These are phyloP conservation scores for Alternaria consortialis DNA, from an alignment of 2,329 filamentous ascomycete genomes.

Conservation along the genomic window DNA sequence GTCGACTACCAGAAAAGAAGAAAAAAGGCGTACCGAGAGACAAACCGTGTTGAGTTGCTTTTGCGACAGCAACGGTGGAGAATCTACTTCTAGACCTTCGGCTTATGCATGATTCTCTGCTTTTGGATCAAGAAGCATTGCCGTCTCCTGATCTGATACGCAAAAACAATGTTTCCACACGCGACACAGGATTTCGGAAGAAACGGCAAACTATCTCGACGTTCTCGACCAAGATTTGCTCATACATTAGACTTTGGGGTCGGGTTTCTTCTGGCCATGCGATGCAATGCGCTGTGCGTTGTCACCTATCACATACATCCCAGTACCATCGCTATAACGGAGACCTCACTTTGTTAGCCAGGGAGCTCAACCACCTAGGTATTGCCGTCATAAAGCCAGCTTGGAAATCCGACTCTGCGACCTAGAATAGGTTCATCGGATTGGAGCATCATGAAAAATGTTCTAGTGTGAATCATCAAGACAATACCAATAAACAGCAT, in stretches of 20 bases:
- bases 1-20: neutral
- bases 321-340: neutral
- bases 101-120: neutral
- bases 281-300: neutral
- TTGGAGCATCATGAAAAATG: neutral
- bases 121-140: constrained; percentile 1
- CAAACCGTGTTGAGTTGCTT: neutral
- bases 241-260: neutral
- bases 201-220: neutral
- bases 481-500: neutral
- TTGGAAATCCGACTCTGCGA: neutral
- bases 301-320: neutral
- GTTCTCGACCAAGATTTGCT: neutral
- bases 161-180: neutral
- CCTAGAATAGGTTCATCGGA: neutral
- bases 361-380: neutral
- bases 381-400: neutral
- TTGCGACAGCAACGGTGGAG: neutral
- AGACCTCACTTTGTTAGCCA: neutral
- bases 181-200: neutral
- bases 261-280: neutral
- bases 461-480: neutral
- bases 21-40: neutral
- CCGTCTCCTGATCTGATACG: neutral
- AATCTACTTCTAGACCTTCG: neutral